A percentile compares a stretch with the other conserved stretches of the same genome.
Evolutionary conservation across 148 eudicot species (phyloP).

Genomic region (Persicaria maculosa): DNA sequence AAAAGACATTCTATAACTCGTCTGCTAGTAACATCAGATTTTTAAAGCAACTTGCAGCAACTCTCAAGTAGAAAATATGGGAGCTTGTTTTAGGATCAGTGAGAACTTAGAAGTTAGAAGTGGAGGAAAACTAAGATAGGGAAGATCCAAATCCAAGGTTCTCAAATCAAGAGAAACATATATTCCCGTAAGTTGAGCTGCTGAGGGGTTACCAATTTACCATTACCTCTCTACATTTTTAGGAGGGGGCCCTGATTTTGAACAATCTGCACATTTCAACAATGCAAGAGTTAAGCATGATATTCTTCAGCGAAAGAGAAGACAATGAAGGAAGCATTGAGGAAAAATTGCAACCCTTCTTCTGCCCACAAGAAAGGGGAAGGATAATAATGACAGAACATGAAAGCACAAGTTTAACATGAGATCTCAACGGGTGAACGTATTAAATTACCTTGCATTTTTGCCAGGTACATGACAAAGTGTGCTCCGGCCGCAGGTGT

Average conservation of each 20-base stretch:
- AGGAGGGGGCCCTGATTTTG: conserved; percentile 74
- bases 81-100: background rate
- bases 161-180: background rate
- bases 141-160: background rate
- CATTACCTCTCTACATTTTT: conserved; percentile 68
- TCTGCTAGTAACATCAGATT: background rate
- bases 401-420: background rate
- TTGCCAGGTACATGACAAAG: conserved; percentile 93
- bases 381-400: background rate
- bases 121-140: background rate
- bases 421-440: background rate
- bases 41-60: background rate
- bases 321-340: background rate
- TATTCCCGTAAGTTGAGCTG: background rate
- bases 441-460: conserved; percentile 75
- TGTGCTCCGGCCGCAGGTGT: conserved; percentile 90
- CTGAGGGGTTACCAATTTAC: background rate
- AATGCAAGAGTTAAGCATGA: background rate
- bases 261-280: conserved; percentile 40
- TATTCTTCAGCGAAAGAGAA: background rate
- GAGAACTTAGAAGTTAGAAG: background rate
- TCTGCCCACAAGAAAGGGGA: background rate
- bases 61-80: background rate
- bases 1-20: background rate
- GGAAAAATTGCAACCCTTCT: background rate